Percentiles rank a stretch among this genome's conserved stretches.
Evolutionary conservation across 2,329 filamentous ascomycete species (phyloP).

Genomic region (Phialemoniopsis sp.): DNA sequence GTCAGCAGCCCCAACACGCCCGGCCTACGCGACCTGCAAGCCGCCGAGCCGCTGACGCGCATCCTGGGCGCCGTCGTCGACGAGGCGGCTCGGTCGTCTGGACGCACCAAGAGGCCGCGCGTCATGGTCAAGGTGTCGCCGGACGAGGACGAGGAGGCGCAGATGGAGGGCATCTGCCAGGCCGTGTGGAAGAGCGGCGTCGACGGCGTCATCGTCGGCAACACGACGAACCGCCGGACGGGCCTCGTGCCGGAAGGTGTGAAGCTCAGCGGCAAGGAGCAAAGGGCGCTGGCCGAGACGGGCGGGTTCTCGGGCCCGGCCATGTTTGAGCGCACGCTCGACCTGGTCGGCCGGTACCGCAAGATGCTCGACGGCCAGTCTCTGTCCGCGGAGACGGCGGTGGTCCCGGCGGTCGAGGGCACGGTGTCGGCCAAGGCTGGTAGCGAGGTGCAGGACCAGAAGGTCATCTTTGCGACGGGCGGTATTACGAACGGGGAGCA

Average conservation of each 20-base stretch:
- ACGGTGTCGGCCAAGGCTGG: constrained; percentile 21
- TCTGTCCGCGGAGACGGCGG: constrained; percentile 25
- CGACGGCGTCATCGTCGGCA: constrained; percentile 93
- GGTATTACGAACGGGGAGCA: constrained; percentile 88
- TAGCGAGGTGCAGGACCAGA: constrained; percentile 37
- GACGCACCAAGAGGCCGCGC: constrained; percentile 65
- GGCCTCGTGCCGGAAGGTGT: constrained; percentile 66
- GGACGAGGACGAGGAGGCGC: constrained; percentile 81
- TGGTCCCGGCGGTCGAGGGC: constrained; percentile 26
- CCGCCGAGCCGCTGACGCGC: constrained; percentile 73
- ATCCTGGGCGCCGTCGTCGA: constrained; percentile 80
- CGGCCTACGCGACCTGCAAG: constrained; percentile 82
- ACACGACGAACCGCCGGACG: constrained; percentile 84
- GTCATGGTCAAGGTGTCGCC: constrained; percentile 99
- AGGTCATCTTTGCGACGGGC: constrained; percentile 90
- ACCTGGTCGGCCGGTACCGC: constrained; percentile 77
- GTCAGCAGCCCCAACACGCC: constrained; percentile 97
- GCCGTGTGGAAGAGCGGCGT: constrained; percentile 82
- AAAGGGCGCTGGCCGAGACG: constrained; percentile 64
- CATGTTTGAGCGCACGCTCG: constrained; percentile 76
- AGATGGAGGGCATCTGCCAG: constrained; percentile 84
- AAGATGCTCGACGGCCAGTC: constrained; percentile 56
- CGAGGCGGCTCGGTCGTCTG: constrained; percentile 63
- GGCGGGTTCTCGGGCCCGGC: constrained; percentile 90
- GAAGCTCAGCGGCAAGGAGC: constrained; percentile 61